Percentiles rank a stretch among this genome's conserved stretches.
Evolutionary conservation across 441 rosid species (phyloP).

Genomic region (Rhodomyrtus psidioides): DNA sequence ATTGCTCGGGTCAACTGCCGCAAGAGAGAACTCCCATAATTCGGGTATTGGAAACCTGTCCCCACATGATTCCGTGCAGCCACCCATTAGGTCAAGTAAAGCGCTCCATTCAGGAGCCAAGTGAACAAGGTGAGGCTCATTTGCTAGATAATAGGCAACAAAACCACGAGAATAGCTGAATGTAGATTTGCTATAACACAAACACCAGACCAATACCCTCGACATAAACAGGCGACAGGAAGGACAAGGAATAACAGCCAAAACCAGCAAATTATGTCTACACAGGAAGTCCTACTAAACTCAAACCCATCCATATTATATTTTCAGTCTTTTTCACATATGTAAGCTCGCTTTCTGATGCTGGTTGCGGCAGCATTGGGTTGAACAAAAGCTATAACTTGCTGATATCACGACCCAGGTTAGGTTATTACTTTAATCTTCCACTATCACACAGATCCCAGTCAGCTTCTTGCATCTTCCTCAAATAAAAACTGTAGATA

Average conservation of each 20-base stretch:
- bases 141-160: not conserved
- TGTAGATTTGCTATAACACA: not conserved
- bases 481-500: not conserved
- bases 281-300: not conserved
- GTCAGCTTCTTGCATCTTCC: not conserved
- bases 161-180: not conserved
- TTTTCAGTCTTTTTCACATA: not conserved
- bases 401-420: not conserved
- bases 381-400: not conserved
- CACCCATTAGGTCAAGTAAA: not conserved
- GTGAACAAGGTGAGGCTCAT: not conserved
- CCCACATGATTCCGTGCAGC: not conserved
- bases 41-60: not conserved
- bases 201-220: not conserved
- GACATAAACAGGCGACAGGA: not conserved
- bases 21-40: not conserved
- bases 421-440: not conserved
- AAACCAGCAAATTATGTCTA: not conserved
- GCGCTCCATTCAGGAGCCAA: not conserved
- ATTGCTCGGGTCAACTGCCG: not conserved
- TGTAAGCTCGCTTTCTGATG: not conserved
- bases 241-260: not conserved
- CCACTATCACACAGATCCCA: not conserved
- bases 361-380: not conserved
- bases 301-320: not conserved